Conservation (phyloP, 192 early-diverging fungal genomes). For the Rhizophagus prolifer region DNA sequence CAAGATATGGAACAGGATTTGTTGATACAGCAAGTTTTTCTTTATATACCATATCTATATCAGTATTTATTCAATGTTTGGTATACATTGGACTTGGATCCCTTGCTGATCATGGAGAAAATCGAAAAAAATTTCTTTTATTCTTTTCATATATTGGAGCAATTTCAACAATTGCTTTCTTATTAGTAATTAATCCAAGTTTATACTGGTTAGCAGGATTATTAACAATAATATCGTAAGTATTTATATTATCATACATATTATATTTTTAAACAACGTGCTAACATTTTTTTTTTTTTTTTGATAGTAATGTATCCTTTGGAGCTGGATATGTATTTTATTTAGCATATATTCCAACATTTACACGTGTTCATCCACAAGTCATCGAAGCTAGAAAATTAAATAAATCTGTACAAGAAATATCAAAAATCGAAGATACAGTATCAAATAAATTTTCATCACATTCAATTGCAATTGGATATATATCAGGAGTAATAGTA, state of each 20-base stretch:
- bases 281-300: background rate
- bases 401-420: background rate
- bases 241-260: background rate
- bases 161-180: conserved; percentile 40
- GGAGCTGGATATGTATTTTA: conserved; percentile 54
- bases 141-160: conserved; percentile 43
- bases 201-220: conserved; percentile 45
- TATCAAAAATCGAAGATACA: conserved; percentile 24
- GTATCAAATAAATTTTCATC: conserved; percentile 44
- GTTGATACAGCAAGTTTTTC: background rate
- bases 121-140: conserved; percentile 44
- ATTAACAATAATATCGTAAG: conserved; percentile 38
- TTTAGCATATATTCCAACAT: conserved; percentile 52
- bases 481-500: conserved; percentile 37
- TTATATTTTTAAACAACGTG: background rate
- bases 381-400: conserved; percentile 24
- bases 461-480: conserved; percentile 39
- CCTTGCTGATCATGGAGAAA: conserved; percentile 23
- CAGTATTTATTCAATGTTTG: background rate
- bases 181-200: conserved; percentile 35
- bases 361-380: conserved; percentile 41
- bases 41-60: background rate
- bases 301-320: conserved; percentile 39
- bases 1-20: background rate
- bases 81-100: background rate